phyloP scores from a whole-genome alignment of 352 stramenopile genomes.

The Phytophthora crassamura region DNA sequence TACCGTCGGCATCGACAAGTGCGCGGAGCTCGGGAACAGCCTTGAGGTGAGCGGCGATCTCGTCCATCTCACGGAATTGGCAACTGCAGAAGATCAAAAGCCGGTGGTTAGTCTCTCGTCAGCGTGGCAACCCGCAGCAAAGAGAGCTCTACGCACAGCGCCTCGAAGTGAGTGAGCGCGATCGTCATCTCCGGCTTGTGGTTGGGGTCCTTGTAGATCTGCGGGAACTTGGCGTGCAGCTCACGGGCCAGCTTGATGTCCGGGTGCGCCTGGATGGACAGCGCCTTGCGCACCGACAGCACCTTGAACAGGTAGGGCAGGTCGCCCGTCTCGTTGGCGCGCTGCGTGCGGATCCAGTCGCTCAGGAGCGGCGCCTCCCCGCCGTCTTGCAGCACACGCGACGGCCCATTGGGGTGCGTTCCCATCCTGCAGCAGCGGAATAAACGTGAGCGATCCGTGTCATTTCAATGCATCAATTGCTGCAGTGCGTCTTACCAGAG shows the following conservation, averaged over 20 bases:
- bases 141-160: conserved; percentile 61
- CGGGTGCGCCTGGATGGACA: conserved; percentile 97
- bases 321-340: conserved; percentile 60
- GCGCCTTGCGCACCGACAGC: conserved; percentile 95
- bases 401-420: conserved; percentile 94
- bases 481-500: conserved; percentile 64
- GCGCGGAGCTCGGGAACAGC: conserved; percentile 90
- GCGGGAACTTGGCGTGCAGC: conserved; percentile 87
- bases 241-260: conserved; percentile 81
- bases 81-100: conserved; percentile 34
- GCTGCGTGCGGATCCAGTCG: conserved; percentile 56
- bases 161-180: conserved; percentile 97
- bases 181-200: conserved; percentile 99
- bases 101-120: conserved; percentile 17
- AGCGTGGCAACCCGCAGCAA: neutral
- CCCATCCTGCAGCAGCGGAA: conserved; percentile 81
- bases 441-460: conserved; percentile 13
- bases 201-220: conserved; percentile 98
- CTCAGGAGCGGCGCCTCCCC: conserved; percentile 61
- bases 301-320: conserved; percentile 99
- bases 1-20: conserved; percentile 61
- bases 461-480: conserved; percentile 9
- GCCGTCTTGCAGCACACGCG: conserved; percentile 65
- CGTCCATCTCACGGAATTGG: conserved; percentile 94
- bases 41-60: conserved; percentile 92